A percentile compares a stretch with the other conserved stretches of the same genome.
phyloP scores from a whole-genome alignment of 202 grass and related monocot species.

The Tripidium arundinaceum region DNA sequence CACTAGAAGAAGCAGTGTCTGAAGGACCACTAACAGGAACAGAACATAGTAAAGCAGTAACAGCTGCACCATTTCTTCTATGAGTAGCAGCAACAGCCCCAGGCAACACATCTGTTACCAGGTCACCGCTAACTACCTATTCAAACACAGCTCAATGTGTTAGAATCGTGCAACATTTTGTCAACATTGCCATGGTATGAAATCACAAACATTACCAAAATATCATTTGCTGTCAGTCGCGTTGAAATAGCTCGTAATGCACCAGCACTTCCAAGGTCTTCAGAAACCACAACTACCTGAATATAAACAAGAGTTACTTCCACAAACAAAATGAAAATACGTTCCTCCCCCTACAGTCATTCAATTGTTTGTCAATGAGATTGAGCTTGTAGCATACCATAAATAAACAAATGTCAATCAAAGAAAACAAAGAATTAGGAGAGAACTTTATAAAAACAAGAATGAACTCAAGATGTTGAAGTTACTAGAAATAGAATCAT shows the following conservation, averaged over 20 bases:
- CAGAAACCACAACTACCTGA: conserved; percentile 71
- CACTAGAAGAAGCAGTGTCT: conserved; percentile 67
- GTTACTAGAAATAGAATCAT: not conserved
- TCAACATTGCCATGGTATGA: conserved; percentile 12
- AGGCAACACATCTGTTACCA: conserved; percentile 88
- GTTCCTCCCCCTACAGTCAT: not conserved
- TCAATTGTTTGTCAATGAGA: not conserved
- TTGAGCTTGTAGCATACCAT: not conserved
- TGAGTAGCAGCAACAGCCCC: conserved; percentile 90
- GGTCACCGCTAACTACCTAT: conserved; percentile 83
- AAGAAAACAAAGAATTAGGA: conserved; percentile 7
- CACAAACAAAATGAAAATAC: conserved; percentile 23
- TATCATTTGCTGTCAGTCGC: conserved; percentile 71
- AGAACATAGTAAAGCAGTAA: conserved; percentile 80
- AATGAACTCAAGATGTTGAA: not conserved
- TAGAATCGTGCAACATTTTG: conserved; percentile 11
- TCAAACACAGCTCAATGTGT: conserved; percentile 15
- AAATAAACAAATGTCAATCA: not conserved
- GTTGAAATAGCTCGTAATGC: conserved; percentile 72
- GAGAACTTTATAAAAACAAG: not conserved
- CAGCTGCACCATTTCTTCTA: conserved; percentile 86
- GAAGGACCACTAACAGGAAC: conserved; percentile 78
- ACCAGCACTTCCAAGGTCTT: conserved; percentile 88
- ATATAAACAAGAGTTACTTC: conserved; percentile 18
- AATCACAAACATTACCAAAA: conserved; percentile 61